Conservation (phyloP, 2,329 filamentous ascomycete genomes). For the Knufia petricola region DNA sequence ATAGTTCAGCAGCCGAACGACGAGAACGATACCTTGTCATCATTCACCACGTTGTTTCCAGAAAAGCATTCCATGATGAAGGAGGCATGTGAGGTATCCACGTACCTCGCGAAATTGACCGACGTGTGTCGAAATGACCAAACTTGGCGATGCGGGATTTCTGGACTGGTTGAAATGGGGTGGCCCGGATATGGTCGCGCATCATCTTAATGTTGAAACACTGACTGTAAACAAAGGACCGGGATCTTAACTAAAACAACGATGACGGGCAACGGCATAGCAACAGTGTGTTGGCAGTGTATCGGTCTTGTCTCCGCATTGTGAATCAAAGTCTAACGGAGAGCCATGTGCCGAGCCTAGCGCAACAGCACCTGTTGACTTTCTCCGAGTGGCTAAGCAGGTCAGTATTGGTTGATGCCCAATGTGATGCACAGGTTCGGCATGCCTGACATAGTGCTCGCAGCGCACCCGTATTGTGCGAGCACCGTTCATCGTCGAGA, state of each 20-base stretch:
- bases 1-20: not conserved
- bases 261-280: too few relatives aligned
- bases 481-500: not conserved
- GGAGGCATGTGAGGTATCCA: too few relatives aligned
- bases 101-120: not conserved
- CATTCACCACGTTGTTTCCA: conserved; percentile 1
- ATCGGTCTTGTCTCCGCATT: too few relatives aligned
- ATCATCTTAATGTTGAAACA: too few relatives aligned
- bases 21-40: too few relatives aligned
- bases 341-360: too few relatives aligned
- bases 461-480: not conserved
- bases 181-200: too few relatives aligned
- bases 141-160: not conserved
- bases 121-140: not conserved
- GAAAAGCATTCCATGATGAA: not conserved
- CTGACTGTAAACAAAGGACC: too few relatives aligned
- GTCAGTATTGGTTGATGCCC: not conserved
- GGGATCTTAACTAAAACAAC: too few relatives aligned
- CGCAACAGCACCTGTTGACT: not conserved
- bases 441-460: not conserved
- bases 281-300: too few relatives aligned
- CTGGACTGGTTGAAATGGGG: not conserved
- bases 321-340: too few relatives aligned
- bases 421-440: not conserved
- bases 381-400: not conserved